Base-by-base conservation (phyloP, 805 yeast species). In the Ogataea kodamae region DNA sequence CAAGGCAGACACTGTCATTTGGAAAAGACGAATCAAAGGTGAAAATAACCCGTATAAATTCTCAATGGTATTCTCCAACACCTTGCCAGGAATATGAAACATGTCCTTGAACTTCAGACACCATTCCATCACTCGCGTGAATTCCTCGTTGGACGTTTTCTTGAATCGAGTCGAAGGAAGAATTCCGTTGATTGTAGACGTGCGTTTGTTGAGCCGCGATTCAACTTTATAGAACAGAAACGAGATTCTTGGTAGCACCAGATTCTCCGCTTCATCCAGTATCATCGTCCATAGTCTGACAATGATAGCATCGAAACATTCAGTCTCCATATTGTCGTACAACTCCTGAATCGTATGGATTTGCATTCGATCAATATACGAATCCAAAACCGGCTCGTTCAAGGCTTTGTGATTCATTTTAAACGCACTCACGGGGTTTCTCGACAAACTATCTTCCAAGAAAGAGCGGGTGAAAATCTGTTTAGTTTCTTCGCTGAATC, bases 201-300 rank as follows among this genome's bases (percentile, higher is more conserved):
- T n/a, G 8, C 45, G 42, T 23, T 43, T 46, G 30, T 46, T 40
- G 18, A 46, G 34, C n/a, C 45, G 37, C 2, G 40, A 30, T 19
- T 40, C 44, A 34, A 40, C 42, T 30, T 35, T 57, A 58, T 19
- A 62, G 64, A 48, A 70, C 62, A 9, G 32, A 22, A 40, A 38
- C 13, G 78, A 69, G 18, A 87, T 55, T 13, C 84, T 76, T 0
- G 97, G 97, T 5, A 90, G 59, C 4, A 88, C 54, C 11, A 90
- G 61, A 22, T 68, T 70, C 49, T 87, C 96, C 1, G 90, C 82
- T 15, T 78, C 68, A 3, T 65, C 59, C 6, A 90, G 64, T 2
- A 87, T 76, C 9, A 76, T 77, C n/a, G 64, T 61, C 97, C 97
- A 90, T 0, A 90, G 75, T 32, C 79, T 81, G 6, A 42, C 33